Percentiles rank a stretch among this genome's conserved stretches.
These are phyloP conservation scores for Corylus americana DNA, from an alignment of 306 rosid genomes.

Conservation along the genomic window DNA sequence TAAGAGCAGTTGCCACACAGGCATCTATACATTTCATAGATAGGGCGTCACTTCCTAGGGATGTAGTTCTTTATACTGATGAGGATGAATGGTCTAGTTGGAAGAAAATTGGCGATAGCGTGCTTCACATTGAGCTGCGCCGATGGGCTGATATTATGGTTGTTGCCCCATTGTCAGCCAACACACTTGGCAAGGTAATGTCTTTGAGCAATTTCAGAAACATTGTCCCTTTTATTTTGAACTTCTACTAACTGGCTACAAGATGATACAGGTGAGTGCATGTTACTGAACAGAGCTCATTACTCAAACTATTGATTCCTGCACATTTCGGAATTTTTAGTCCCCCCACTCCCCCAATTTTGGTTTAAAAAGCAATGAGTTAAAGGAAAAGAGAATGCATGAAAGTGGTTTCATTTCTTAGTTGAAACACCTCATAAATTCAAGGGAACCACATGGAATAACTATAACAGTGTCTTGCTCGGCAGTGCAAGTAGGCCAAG, in stretches of 20 bases:
- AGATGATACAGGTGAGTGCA: background rate
- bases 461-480: background rate
- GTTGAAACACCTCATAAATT: background rate
- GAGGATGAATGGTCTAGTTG: conserved; percentile 67
- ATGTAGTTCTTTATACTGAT: conserved; percentile 42
- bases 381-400: background rate
- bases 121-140: conserved; percentile 76
- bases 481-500: background rate
- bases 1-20: conserved; percentile 60
- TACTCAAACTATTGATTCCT: background rate
- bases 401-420: background rate
- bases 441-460: background rate
- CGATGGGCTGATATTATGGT: conserved; percentile 90
- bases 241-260: background rate
- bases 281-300: background rate
- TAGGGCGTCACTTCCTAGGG: conserved; percentile 46
- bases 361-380: background rate
- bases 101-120: conserved; percentile 64
- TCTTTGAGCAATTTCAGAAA: conserved; percentile 6
- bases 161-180: conserved; percentile 86
- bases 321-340: background rate
- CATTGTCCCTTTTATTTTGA: conserved; percentile 7
- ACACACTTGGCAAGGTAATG: conserved; percentile 87
- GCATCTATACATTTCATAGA: conserved; percentile 64
- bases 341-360: background rate